Base-by-base conservation (phyloP, 2,329 filamentous ascomycete species). In the Metarhizium anisopliae region DNA sequence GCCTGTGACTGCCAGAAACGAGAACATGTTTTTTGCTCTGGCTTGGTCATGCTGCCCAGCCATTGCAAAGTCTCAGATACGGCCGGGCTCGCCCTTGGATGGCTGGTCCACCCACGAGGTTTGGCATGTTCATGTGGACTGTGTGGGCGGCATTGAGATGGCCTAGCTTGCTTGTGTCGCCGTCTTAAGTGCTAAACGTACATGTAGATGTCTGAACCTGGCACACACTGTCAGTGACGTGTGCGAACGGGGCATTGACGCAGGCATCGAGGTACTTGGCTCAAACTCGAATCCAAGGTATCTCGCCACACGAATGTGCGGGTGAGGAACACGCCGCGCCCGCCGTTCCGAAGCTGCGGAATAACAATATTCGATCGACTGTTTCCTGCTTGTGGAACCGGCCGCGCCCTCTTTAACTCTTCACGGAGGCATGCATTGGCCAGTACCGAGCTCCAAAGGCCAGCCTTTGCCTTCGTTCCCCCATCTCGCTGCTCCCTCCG, bases 351-450 rank as follows among this genome's bases (percentile, higher is more conserved):
- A 50, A 38, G 32, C 51, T 47, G 35, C 36, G 20, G 45, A 30
- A 20, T 42, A 51, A 52, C 54, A 56, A 35, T 13, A 45, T 49
- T 29, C 25, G 38, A 25, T 40, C 36, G 45, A 47, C 54, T 40
- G 16, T 35, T 43, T 50, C 51, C 36, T 43, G 55, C 36, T n/a
- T 52, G 52, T 57, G 55, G 52, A 57, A 57, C 55, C 45, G 30
- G 43, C 47, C 55, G 42, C 47, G 50, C 30, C 42, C 49, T n/a
- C 36, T 43, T 20, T 52, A 25, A 54, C 43, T 29, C 42, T 45
- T 18, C n/a, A 45, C 42, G 14, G 30, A 20, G 29, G 42, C 42
- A 53, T 32, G n/a, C 47, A 30, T 40, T 40, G 47, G 16, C 50
- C 42, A 35, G 36, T 35, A 49, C 11, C 50, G 35, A 49, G 45